Evolutionary conservation across 768 basidiomycete genomes (phyloP).

Genomic region (Russula griseocarnosa): DNA sequence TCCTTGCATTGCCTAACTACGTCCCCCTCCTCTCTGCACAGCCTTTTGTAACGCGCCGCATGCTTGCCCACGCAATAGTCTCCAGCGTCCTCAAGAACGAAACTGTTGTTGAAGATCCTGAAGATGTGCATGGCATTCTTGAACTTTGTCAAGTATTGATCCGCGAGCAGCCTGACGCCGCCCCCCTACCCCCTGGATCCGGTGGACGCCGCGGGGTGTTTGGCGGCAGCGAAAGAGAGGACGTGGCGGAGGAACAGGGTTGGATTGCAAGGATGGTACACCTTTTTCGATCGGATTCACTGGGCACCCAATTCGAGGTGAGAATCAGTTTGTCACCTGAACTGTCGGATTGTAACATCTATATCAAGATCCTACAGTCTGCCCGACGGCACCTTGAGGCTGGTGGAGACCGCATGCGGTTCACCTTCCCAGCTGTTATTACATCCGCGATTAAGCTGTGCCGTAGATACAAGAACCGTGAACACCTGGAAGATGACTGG

Average conservation of each 20-base stretch:
- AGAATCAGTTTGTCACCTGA: constrained; percentile 26
- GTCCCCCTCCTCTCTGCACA: constrained; percentile 78
- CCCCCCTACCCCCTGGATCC: constrained; percentile 40
- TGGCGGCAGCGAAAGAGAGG: constrained; percentile 65
- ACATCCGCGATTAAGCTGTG: constrained; percentile 91
- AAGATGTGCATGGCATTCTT: constrained; percentile 91
- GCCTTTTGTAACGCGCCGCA: constrained; percentile 83
- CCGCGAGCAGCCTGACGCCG: constrained; percentile 69
- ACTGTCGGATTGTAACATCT: not conserved
- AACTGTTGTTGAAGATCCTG: constrained; percentile 87
- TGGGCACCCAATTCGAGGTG: constrained; percentile 89
- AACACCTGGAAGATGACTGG: constrained; percentile 81
- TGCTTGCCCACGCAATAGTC: constrained; percentile 92
- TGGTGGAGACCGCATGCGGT: constrained; percentile 93
- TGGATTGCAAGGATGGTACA: constrained; percentile 99
- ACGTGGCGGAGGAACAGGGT: constrained; percentile 96
- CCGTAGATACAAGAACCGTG: constrained; percentile 80
- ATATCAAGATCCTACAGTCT: constrained; percentile 74
- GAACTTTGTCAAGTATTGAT: constrained; percentile 91
- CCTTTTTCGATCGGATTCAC: constrained; percentile 81
- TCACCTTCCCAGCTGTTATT: constrained; percentile 95
- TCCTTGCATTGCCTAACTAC: constrained; percentile 94
- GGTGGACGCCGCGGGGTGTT: constrained; percentile 54
- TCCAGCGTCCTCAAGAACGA: constrained; percentile 95
- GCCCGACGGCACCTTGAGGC: constrained; percentile 86